Evolutionary conservation across 129 eudicot genomes (phyloP).

Genomic region (Flaveria ramosissima): DNA sequence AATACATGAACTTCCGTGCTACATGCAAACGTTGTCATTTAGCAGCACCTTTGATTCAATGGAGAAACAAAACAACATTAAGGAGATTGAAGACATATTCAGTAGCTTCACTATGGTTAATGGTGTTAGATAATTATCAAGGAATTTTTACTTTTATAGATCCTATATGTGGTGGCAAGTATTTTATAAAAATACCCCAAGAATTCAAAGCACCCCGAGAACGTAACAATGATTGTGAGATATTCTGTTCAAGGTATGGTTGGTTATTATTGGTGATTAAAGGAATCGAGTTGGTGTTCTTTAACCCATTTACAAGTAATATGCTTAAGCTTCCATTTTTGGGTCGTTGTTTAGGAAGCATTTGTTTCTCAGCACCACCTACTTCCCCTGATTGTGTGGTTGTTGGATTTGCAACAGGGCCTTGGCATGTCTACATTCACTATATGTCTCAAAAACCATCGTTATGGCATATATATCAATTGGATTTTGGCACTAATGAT

Average conservation of each 20-base stretch:
- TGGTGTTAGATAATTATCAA: not conserved
- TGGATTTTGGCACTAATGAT: not conserved
- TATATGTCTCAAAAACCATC: not conserved
- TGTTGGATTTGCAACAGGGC: not conserved
- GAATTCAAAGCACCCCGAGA: not conserved
- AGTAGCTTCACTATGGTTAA: not conserved
- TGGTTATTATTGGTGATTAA: not conserved
- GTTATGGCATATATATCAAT: not conserved
- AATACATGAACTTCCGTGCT: slow-evolving; percentile 2
- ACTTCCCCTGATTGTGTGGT: not conserved
- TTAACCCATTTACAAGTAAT: not conserved
- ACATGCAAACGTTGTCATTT: slow-evolving; percentile 1
- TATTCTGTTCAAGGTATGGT: not conserved
- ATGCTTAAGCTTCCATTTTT: not conserved
- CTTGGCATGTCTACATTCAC: not conserved
- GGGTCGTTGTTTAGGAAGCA: not conserved
- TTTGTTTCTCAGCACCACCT: not conserved
- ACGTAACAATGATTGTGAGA: not conserved
- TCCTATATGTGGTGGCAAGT: not conserved
- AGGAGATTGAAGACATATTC: not conserved
- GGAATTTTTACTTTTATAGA: not conserved
- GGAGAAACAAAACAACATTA: not conserved
- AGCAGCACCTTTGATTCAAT: not conserved
- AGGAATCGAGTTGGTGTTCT: not conserved
- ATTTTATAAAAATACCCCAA: not conserved